Base-by-base conservation (phyloP, 441 rosid genomes). In the Jatropha multifida region DNA sequence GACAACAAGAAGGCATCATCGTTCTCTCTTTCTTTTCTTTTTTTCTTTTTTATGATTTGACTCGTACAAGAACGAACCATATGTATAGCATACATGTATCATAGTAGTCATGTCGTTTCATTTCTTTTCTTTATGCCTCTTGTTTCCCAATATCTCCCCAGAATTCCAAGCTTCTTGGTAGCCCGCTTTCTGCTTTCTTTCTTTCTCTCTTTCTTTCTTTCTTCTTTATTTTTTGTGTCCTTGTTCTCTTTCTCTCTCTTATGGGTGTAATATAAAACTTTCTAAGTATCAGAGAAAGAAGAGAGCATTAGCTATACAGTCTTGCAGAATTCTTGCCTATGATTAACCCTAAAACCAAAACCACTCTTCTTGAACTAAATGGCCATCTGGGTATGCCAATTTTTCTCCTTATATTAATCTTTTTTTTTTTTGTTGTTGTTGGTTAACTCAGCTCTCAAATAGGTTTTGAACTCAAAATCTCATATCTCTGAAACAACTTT, bases 141-240 rank as follows among this genome's bases (percentile, higher is more conserved):
- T 18, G 54, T 51, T 66, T 66, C 70, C 70, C 55, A 41, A 66
- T 4, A 66, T 44, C 4, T 27, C 5, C 38, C 55, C 70, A 46
- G 55, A 46, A 66, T 66, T 46, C 70, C 70, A 66, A 54, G 55
- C 70, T 66, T 66, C 70, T 65, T 65, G 23, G 52, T 65, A 42
- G 51, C 52, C 69, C 68, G 32, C 13, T 40, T 12, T 18, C 27
- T 38, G 66, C n/a, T 59, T 59, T 59, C 37, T 61, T 18, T 18
- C 66, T 20, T 59, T 59, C 37, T 61, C 7, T 18, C 66, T 20
- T 3, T 62, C 5, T 20, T 4, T 65, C 48, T n/a, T n/a, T 51
- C 48, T 23, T 23, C 23, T 23, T 23, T 23, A 23, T 66, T 23
- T 23, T 23, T 23, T 23, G 23, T 23, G 23, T 23, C 23, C 23